Evolutionary conservation across 2,329 filamentous ascomycete genomes (phyloP).

Genomic region (Phaeophleospora eucalypticola): DNA sequence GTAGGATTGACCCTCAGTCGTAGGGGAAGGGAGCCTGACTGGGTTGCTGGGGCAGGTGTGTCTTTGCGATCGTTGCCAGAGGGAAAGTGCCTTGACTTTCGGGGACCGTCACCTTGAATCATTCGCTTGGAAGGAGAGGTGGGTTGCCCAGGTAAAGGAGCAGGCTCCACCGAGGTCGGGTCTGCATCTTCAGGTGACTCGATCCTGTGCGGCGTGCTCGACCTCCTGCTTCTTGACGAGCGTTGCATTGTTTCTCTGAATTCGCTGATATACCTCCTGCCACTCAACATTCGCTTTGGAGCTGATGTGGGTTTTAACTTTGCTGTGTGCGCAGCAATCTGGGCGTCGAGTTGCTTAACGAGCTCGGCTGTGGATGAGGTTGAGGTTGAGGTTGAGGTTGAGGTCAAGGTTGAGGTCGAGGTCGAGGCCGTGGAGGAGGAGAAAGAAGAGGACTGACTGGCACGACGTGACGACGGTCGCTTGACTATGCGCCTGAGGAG

Average conservation of each 20-base stretch:
- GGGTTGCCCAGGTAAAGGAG: slow-evolving; percentile 11
- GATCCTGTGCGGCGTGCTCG: slow-evolving; percentile 24
- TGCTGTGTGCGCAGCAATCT: too few relatives aligned
- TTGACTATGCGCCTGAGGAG: not conserved
- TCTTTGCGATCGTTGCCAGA: slow-evolving; percentile 28
- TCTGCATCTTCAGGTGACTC: slow-evolving; percentile 10
- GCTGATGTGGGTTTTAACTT: too few relatives aligned
- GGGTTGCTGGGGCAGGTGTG: slow-evolving; percentile 29
- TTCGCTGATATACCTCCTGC: too few relatives aligned
- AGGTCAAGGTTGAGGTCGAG: too few relatives aligned
- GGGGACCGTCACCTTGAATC: slow-evolving; percentile 24
- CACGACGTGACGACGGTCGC: not conserved
- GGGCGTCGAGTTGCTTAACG: too few relatives aligned
- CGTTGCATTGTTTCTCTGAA: slow-evolving; percentile 11
- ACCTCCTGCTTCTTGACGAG: slow-evolving; percentile 19
- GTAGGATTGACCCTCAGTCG: slow-evolving; percentile 14
- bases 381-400: too few relatives aligned
- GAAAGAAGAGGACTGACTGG: not conserved
- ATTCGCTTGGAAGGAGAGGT: slow-evolving; percentile 32
- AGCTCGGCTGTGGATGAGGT: too few relatives aligned
- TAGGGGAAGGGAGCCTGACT: slow-evolving; percentile 17
- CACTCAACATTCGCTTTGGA: too few relatives aligned
- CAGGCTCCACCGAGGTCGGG: not conserved
- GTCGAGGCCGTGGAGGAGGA: not conserved
- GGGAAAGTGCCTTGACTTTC: slow-evolving; percentile 21